Conservation (phyloP, 148 eudicot species). For the Tetragonia tetragonoides region DNA sequence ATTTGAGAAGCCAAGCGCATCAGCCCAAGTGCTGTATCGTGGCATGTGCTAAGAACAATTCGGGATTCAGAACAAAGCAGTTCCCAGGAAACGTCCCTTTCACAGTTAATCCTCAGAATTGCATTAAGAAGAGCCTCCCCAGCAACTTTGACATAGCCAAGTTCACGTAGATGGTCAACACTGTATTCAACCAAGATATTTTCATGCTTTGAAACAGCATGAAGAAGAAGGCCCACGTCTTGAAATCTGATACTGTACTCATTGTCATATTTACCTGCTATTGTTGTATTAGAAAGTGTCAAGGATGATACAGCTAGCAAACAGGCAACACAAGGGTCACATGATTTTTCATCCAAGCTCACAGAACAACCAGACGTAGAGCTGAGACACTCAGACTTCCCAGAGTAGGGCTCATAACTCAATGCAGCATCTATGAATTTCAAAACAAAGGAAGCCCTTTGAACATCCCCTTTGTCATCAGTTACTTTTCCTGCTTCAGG, state of each 20-base stretch:
- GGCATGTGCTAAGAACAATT: constrained; percentile 68
- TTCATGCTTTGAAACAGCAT: constrained; percentile 35
- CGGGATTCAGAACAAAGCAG: constrained; percentile 63
- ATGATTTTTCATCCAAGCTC: constrained; percentile 26
- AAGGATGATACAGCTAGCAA: constrained; percentile 77
- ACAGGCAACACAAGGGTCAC: constrained; percentile 51
- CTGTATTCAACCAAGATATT: constrained; percentile 38
- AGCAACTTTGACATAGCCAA: constrained; percentile 83
- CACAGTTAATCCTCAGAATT: constrained; percentile 45
- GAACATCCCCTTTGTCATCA: constrained; percentile 34
- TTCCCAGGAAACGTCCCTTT: constrained; percentile 67
- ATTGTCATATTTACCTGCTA: constrained; percentile 32
- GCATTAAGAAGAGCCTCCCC: constrained; percentile 60
- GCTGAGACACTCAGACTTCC: constrained; percentile 26
- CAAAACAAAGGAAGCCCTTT: constrained; percentile 56
- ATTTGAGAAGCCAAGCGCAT: constrained; percentile 68
- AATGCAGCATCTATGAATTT: constrained; percentile 74
- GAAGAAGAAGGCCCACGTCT: constrained; percentile 79
- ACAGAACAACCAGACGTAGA: constrained; percentile 28
- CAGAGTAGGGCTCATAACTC: constrained; percentile 79
- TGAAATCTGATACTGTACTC: constrained; percentile 61
- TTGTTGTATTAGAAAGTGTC: constrained; percentile 48
- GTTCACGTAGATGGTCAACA: constrained; percentile 48
- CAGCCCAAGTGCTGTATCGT: constrained; percentile 75
- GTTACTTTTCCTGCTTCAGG: constrained; percentile 40